Conservation (phyloP, 805 yeast genomes). For the Suhomyces kilbournensis region DNA sequence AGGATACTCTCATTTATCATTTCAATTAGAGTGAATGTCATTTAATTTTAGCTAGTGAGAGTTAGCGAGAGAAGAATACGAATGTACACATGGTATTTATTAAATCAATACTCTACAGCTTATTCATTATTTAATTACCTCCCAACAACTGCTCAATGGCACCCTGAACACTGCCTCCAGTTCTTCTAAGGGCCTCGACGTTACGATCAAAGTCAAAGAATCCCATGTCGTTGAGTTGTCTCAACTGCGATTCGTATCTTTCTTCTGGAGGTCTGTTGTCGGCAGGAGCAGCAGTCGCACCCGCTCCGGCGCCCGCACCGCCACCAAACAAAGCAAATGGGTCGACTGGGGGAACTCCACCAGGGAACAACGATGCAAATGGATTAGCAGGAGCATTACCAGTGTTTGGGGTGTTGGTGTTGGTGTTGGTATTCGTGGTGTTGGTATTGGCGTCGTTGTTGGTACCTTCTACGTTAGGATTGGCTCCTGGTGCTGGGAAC, state of each 20-base stretch:
- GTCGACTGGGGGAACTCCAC: slow-evolving; percentile 41
- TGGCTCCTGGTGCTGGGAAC: slow-evolving; percentile 40
- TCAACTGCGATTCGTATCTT: slow-evolving; percentile 40
- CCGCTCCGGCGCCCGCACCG: slow-evolving; percentile 23
- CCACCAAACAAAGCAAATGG: slow-evolving; percentile 54
- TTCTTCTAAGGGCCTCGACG: slow-evolving; percentile 86
- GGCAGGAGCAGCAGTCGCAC: slow-evolving; percentile 26
- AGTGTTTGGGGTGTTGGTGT: background rate
- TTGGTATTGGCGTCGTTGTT: slow-evolving; percentile 5
- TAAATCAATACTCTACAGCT: no score
- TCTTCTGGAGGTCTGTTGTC: slow-evolving; percentile 48
- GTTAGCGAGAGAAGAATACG: no score
- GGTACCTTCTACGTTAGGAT: slow-evolving; percentile 30
- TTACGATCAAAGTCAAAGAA: slow-evolving; percentile 90
- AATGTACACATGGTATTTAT: no score
- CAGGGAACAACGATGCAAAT: slow-evolving; percentile 37
- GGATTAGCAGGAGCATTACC: slow-evolving; percentile 27
- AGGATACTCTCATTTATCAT: no score
- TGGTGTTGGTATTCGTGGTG: slow-evolving; percentile 6
- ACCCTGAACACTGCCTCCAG: slow-evolving; percentile 97
- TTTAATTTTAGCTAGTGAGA: no score
- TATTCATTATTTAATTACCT: background rate
- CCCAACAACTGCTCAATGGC: slow-evolving; percentile 75
- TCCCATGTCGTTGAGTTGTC: slow-evolving; percentile 50
- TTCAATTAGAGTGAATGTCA: no score